A percentile compares a stretch with the other conserved stretches of the same genome.
Conservation (phyloP, 768 basidiomycete species). For the Pisolithus microcarpus region DNA sequence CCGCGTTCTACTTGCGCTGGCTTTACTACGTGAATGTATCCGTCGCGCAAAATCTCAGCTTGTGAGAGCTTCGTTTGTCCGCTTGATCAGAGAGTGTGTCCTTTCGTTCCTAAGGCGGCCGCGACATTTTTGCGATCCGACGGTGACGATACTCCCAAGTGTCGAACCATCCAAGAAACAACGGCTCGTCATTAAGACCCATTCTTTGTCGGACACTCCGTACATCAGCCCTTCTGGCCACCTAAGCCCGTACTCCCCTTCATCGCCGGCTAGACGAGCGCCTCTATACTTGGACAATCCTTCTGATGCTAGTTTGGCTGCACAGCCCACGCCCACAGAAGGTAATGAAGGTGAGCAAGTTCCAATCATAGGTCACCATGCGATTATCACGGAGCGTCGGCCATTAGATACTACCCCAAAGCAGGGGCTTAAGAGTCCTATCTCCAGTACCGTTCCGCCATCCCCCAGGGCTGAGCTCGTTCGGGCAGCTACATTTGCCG, state of each 20-base stretch:
- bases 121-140: neutral
- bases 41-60: neutral
- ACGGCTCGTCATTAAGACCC: constrained; percentile 2
- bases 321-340: neutral
- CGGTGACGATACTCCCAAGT: constrained; percentile 1
- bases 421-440: constrained; percentile 3
- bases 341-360: constrained; percentile 3
- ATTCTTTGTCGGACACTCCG: constrained; percentile 2
- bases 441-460: neutral
- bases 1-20: constrained; percentile 1
- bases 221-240: constrained; percentile 6
- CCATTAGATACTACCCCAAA: constrained; percentile 3
- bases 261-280: constrained; percentile 1
- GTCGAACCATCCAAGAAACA: constrained; percentile 2
- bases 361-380: neutral
- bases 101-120: neutral
- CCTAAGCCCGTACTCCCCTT: constrained; percentile 3
- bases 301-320: neutral
- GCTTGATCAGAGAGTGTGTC: neutral
- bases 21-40: constrained; percentile 1
- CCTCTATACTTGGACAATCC: constrained; percentile 1
- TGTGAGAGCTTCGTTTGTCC: neutral
- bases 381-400: neutral
- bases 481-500: constrained; percentile 9
- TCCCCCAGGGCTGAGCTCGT: neutral